Evolutionary conservation across 2,329 filamentous ascomycete species (phyloP).

Genomic region (Penicillium janthinellum): DNA sequence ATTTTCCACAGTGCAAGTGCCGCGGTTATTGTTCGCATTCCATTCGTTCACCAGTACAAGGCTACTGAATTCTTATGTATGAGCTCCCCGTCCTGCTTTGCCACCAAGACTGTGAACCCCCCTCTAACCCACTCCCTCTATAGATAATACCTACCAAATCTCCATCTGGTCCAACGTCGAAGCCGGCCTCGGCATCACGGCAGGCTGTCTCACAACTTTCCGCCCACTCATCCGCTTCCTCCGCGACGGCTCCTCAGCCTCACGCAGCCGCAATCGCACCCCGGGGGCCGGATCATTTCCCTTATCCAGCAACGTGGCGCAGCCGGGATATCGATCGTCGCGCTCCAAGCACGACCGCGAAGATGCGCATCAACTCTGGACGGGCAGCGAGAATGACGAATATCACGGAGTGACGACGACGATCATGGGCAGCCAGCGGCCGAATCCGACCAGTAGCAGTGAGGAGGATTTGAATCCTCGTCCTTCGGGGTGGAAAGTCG

Average conservation of each 20-base stretch:
- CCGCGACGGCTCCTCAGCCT: conserved; percentile 26
- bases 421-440: conserved; percentile 21
- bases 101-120: background rate
- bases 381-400: conserved; percentile 21
- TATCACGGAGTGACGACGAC: conserved; percentile 29
- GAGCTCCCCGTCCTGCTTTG: background rate
- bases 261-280: conserved; percentile 15
- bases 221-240: conserved; percentile 48
- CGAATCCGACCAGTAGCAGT: conserved; percentile 17
- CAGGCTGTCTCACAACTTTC: conserved; percentile 40
- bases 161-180: conserved; percentile 42
- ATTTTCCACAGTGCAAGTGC: conserved; percentile 26
- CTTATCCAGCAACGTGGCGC: conserved; percentile 19
- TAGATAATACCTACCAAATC: conserved; percentile 48
- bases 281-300: conserved; percentile 23
- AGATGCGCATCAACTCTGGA: conserved; percentile 21
- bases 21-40: conserved; percentile 31
- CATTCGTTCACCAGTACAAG: conserved; percentile 23
- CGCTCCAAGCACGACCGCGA: conserved; percentile 11
- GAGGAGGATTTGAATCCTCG: conserved; percentile 26
- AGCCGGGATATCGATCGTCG: conserved; percentile 10
- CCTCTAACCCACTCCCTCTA: background rate
- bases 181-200: conserved; percentile 42
- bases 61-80: conserved; percentile 30
- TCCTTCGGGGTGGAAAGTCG: conserved; percentile 20